phyloP scores from a whole-genome alignment of 345 rosid genomes.

The Bruguiera parviflora region DNA sequence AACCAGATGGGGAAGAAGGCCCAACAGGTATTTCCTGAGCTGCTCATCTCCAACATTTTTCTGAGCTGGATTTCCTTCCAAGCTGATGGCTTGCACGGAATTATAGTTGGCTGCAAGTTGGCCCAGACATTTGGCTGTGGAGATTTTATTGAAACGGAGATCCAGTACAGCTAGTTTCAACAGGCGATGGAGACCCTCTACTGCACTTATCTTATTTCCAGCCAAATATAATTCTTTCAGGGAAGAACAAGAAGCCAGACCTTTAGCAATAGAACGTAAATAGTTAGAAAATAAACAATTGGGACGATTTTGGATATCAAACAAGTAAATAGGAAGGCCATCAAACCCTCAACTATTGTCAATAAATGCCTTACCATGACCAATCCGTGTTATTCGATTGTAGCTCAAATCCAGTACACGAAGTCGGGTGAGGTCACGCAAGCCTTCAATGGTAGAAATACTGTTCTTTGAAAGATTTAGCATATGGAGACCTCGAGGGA shows the following conservation, averaged over 20 bases:
- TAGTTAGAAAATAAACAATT: background rate
- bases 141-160: slow-evolving; percentile 85
- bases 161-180: slow-evolving; percentile 77
- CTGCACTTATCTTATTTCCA: slow-evolving; percentile 89
- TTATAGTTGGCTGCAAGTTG: slow-evolving; percentile 94
- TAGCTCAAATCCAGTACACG: slow-evolving; percentile 92
- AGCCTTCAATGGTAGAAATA: slow-evolving; percentile 80
- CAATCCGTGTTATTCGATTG: slow-evolving; percentile 81
- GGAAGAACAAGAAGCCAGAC: slow-evolving; percentile 91
- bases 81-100: slow-evolving; percentile 89
- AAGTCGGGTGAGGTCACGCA: slow-evolving; percentile 89
- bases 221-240: slow-evolving; percentile 92
- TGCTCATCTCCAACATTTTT: slow-evolving; percentile 95
- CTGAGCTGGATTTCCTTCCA: slow-evolving; percentile 98
- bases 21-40: slow-evolving; percentile 67
- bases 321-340: background rate
- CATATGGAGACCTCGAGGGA: slow-evolving; percentile 86
- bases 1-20: slow-evolving; percentile 79
- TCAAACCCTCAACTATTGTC: background rate
- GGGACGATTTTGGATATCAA: background rate
- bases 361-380: slow-evolving; percentile 63
- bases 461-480: slow-evolving; percentile 80
- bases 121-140: slow-evolving; percentile 80
- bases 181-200: slow-evolving; percentile 95
- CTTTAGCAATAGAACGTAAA: slow-evolving; percentile 28